Evolutionary conservation across 495 filamentous ascomycete species (phyloP), one percentile per base, ranked within the genome.

Genomic region (Patellaria atrata): DNA sequence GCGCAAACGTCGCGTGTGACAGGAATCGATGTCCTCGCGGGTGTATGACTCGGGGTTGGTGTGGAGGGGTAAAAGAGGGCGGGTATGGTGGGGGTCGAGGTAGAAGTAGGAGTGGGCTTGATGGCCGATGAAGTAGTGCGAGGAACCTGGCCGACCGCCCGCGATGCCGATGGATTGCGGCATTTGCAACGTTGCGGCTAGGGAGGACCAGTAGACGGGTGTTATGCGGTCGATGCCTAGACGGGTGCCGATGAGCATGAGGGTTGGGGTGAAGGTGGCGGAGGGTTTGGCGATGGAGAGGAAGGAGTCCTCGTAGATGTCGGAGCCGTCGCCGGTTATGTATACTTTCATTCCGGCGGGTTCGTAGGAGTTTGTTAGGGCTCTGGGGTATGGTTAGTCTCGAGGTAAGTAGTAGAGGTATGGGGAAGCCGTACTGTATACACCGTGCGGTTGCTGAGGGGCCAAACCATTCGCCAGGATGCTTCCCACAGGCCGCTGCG

Each of bases 401-500:
- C 15, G 40, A 30, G 22, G 10, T 12, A n/a, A 9, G 15, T 38
- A 38, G 13, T 5, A 35, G n/a, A 27, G 23, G 13, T 16, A 23
- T 9, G 29, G 18, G 9, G n/a, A 5, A 9, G 18, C 63, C 82
- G 49, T 58, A 94, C 85, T 91, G 76, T 35, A 99, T 93, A 55
- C 91, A 94, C 38, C 75, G 72, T n/a, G 91, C 83, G 2, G 91
- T 91, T 4, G 91, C 89, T 11, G 83, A 93, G n/a, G 91, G 91
- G 7, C 91, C 91, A 64, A 99, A 99, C 91, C 91, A 99, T 57
- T 94, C 82, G 16, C 91, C 91, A 0, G 91, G 87, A 54, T 86
- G 78, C 52, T 94, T 96, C 5, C 83, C 85, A 52, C 89, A 97
- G 9, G 79, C 79, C 21, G 70, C 63, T 12, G 87, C 83, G 3